Percentiles rank a stretch among this genome's conserved stretches.
Evolutionary conservation across 108 stramenopile genomes (phyloP).

Genomic region (Pelagomonas calceolata): DNA sequence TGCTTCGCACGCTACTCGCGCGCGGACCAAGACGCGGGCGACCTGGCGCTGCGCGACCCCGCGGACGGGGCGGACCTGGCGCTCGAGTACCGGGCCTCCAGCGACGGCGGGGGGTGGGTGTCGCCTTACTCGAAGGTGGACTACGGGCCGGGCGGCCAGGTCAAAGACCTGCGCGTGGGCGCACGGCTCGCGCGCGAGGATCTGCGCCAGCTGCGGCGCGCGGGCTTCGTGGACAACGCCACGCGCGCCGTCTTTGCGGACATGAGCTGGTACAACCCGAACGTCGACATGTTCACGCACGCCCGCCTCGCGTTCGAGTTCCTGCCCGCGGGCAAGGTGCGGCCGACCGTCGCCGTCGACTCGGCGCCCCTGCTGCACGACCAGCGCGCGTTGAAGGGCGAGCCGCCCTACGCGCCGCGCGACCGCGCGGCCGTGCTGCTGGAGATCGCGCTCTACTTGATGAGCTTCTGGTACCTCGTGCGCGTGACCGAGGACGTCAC

Average conservation of each 20-base stretch:
- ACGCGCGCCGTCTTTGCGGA: neutral
- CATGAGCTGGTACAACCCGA: neutral
- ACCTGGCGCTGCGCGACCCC: neutral
- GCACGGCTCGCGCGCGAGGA: neutral
- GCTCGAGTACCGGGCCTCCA: neutral
- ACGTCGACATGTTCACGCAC: neutral
- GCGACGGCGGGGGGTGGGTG: neutral
- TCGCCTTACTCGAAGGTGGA: neutral
- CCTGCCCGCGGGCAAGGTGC: neutral
- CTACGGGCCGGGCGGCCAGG: neutral
- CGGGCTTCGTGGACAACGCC: neutral
- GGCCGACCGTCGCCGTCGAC: neutral
- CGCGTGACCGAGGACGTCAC: conserved; percentile 1
- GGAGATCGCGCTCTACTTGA: conserved; percentile 1
- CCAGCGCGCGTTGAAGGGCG: neutral
- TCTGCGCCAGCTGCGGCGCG: neutral
- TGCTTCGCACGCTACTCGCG: neutral
- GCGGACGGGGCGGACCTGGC: neutral
- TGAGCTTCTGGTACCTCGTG: conserved; percentile 1
- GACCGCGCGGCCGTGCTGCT: neutral
- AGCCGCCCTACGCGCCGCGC: neutral
- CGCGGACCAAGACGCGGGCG: neutral
- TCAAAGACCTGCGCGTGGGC: neutral
- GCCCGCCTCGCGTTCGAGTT: neutral
- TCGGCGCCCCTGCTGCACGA: neutral